Percentiles rank a stretch among this genome's conserved stretches.
Conservation (phyloP, 148 eudicot genomes). For the Rhododendron griersonianum region DNA sequence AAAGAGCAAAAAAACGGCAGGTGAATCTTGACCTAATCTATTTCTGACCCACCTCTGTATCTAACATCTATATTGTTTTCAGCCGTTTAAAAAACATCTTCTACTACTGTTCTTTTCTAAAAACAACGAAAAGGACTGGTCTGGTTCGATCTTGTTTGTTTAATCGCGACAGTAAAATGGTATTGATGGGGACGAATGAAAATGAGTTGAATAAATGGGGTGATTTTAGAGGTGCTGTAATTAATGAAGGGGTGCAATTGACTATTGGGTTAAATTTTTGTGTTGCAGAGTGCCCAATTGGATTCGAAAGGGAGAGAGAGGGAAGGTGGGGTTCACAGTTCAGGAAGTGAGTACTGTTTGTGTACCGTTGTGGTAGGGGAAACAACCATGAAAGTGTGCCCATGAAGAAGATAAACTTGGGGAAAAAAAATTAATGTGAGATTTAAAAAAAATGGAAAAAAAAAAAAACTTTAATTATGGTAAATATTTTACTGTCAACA, state of each 20-base stretch:
- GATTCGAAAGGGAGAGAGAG: neutral
- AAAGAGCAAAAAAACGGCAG: slow-evolving; percentile 10
- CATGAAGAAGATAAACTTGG: neutral
- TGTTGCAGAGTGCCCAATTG: neutral
- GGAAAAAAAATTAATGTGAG: neutral
- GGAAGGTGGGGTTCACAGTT: slow-evolving; percentile 5
- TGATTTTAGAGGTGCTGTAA: neutral
- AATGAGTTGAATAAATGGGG: slow-evolving; percentile 12
- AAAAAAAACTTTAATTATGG: neutral
- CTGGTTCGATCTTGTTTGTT: neutral
- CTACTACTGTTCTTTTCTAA: neutral
- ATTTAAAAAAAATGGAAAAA: neutral
- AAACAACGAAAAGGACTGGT: neutral
- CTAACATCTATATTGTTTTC: neutral
- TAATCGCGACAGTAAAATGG: neutral
- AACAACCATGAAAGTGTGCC: slow-evolving; percentile 1
- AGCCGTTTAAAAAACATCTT: neutral
- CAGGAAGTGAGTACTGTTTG: neutral
- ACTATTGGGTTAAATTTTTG: neutral
- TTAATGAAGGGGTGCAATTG: slow-evolving; percentile 8
- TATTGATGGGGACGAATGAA: slow-evolving; percentile 1
- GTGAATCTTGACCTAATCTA: slow-evolving; percentile 16
- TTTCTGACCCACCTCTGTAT: slow-evolving; percentile 8
- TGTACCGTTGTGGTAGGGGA: neutral
- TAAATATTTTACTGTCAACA: neutral